phyloP scores from a whole-genome alignment of 495 filamentous ascomycete genomes.

The Xylaria nigripes region DNA sequence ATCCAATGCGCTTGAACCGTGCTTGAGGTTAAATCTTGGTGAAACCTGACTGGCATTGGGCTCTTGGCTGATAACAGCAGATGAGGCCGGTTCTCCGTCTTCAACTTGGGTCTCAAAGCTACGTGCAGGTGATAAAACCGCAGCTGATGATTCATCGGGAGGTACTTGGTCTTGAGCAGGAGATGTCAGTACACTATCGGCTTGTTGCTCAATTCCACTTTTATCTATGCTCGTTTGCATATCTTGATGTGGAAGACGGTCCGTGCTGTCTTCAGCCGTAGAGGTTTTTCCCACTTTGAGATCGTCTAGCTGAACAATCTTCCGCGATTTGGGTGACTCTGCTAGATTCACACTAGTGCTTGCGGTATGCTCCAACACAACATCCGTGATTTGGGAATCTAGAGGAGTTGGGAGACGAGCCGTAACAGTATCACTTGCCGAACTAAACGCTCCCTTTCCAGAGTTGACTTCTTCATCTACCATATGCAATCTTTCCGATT shows the following conservation, averaged over 20 bases:
- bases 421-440: not conserved
- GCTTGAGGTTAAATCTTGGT: not conserved
- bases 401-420: conserved; percentile 19
- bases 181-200: not conserved
- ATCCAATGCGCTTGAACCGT: not conserved
- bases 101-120: conserved; percentile 19
- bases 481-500: conserved; percentile 10
- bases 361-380: not conserved
- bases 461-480: not conserved
- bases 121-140: conserved; percentile 4
- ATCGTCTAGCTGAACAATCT: not conserved
- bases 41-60: not conserved
- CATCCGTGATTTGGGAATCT: conserved; percentile 13
- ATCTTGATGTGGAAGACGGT: not conserved
- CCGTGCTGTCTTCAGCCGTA: not conserved
- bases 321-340: not conserved
- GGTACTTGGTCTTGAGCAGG: not conserved
- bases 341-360: not conserved
- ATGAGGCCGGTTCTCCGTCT: conserved; percentile 5
- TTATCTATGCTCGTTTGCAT: not conserved
- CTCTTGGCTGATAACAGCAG: not conserved
- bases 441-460: conserved; percentile 1
- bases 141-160: not conserved
- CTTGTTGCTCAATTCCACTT: not conserved
- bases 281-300: not conserved